A percentile compares a stretch with the other conserved stretches of the same genome.
Evolutionary conservation across 164 flowering plant genomes (phyloP).

Genomic region (Liquidambar formosana): DNA sequence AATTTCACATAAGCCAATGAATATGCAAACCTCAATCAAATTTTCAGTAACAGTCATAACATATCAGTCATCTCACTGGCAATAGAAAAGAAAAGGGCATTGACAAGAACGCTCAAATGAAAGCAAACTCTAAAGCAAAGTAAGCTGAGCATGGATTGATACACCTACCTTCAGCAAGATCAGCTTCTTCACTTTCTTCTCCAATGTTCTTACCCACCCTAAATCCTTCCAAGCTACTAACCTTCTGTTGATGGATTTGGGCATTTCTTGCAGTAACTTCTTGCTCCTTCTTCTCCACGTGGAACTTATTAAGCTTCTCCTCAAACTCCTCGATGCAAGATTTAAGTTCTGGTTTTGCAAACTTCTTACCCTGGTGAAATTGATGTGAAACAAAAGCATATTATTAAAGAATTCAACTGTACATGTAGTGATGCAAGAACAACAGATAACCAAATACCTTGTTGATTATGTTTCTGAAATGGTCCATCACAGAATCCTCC

Average conservation of each 20-base stretch:
- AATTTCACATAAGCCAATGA: too few species aligned
- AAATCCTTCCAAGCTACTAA: conserved; percentile 39
- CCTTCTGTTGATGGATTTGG: conserved; percentile 63
- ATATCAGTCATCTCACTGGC: neutral
- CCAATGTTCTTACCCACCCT: conserved; percentile 17
- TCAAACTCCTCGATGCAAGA: conserved; percentile 89
- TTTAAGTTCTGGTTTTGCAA: conserved; percentile 89
- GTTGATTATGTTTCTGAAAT: conserved; percentile 74
- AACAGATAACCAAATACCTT: conserved; percentile 53
- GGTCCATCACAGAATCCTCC: conserved; percentile 79
- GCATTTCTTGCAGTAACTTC: conserved; percentile 89
- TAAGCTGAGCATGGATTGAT: neutral
- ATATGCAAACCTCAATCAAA: neutral
- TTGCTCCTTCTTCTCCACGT: conserved; percentile 84
- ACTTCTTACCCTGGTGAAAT: conserved; percentile 72
- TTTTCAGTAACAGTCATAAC: neutral
- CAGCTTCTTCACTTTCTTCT: conserved; percentile 45
- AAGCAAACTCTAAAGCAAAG: conserved; percentile 8
- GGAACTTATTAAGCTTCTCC: conserved; percentile 79
- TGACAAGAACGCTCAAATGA: neutral
- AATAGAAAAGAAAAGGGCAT: neutral
- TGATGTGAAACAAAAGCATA: conserved; percentile 11
- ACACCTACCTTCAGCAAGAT: conserved; percentile 49
- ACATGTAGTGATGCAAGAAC: neutral
- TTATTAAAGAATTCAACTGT: neutral